Conservation (phyloP, 2,329 filamentous ascomycete genomes). For the Aaosphaeria pasadenensis region DNA sequence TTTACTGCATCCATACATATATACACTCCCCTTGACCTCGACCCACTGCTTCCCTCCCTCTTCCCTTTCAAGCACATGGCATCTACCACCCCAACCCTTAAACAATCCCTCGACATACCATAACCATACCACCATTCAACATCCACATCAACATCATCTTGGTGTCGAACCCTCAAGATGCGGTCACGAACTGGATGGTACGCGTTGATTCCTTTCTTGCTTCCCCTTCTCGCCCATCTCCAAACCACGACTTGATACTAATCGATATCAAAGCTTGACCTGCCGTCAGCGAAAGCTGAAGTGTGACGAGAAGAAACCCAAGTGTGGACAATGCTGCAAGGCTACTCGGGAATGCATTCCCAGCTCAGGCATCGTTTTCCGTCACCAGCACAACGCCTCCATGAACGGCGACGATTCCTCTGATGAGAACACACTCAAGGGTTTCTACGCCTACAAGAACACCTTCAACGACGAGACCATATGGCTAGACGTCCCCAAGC, state of each 20-base stretch:
- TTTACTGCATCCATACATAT: constrained; percentile 25
- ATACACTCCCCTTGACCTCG: constrained; percentile 17
- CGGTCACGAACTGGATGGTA: constrained; percentile 41
- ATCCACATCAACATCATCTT: neutral
- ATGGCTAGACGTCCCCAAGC: constrained; percentile 62
- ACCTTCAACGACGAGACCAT: constrained; percentile 59
- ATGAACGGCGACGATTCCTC: constrained; percentile 55
- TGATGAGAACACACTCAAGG: constrained; percentile 50
- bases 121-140: neutral
- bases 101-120: neutral
- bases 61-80: neutral
- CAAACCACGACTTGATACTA: constrained; percentile 2
- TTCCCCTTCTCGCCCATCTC: neutral
- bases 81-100: neutral
- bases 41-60: neutral
- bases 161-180: constrained; percentile 17
- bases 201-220: constrained; percentile 7
- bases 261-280: constrained; percentile 37
- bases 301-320: constrained; percentile 61
- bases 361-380: constrained; percentile 62
- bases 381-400: constrained; percentile 67
- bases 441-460: constrained; percentile 66
- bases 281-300: constrained; percentile 62
- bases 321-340: constrained; percentile 60
- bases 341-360: constrained; percentile 59